Evolutionary conservation across 2,329 filamentous ascomycete genomes (phyloP), one percentile per base, ranked within the genome.

Genomic region (Claviceps capensis): DNA sequence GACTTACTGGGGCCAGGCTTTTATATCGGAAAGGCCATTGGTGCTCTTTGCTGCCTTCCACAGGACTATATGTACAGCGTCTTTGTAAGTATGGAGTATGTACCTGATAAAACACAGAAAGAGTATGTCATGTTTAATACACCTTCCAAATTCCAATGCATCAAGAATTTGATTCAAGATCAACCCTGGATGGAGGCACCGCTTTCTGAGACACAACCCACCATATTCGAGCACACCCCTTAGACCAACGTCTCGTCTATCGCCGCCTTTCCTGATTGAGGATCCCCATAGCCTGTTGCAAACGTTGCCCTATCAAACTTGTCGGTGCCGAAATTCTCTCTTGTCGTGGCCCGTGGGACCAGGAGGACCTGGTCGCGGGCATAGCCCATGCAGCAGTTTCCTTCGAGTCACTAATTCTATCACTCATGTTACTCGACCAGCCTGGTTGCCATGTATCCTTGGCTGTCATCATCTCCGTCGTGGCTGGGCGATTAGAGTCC

Each of bases 221-320:
- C 30, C 11, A 19, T 16, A 22, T 22, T 9, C 13, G 2, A 46
- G 30, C 36, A 26, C 36, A 40, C 22, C 40, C 36, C 43, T 14
- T 37, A 52, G 26, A 40, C 37, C 46, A 23, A 30, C 19, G 23
- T 48, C 43, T 22, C 37, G 6, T 16, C 44, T 22, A 36, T 46
- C 46, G 22, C 40, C 46, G 17, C 40, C 38, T 38, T 49, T 36
- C 17, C 11, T 49, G 26, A 19, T 47, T 38, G 34, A 54, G 8
- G 17, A 54, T 59, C 47, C 57, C 55, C 38, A 42, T 19, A 41
- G 23, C 37, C 37, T 38, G 34, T 5, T 17, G 9, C 26, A 47
- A 22, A n/a, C 22, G 26, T 16, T 26, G 40, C 30, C 48, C 34
- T 37, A 34, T 23, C n/a, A 13, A 41, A 37, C 36, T 23, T 23